These are phyloP conservation scores for Chrysanthemum seticuspe DNA, from an alignment of 129 eudicot genomes.

Conservation along the genomic window DNA sequence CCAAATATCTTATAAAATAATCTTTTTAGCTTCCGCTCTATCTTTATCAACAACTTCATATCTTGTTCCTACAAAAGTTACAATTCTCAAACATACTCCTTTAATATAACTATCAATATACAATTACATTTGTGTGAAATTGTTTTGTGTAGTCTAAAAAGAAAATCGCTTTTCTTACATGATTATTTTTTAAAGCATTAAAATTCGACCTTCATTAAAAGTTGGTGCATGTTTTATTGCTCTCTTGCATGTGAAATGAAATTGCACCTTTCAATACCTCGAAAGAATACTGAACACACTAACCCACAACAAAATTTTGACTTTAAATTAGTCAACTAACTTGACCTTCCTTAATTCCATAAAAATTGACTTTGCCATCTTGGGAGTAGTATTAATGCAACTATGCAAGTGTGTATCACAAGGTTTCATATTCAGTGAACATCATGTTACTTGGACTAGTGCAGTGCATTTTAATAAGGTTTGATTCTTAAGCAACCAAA, in stretches of 20 bases:
- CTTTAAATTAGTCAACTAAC: slow-evolving; percentile 7
- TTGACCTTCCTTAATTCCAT: background rate
- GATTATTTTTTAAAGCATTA: background rate
- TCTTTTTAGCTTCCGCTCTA: too few species aligned
- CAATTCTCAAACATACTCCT: too few species aligned
- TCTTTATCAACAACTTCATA: too few species aligned
- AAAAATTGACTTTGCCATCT: slow-evolving; percentile 5
- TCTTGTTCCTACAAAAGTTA: too few species aligned
- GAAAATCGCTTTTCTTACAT: too few species aligned
- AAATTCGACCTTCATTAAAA: background rate
- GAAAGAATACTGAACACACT: slow-evolving; percentile 15
- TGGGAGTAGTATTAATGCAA: background rate
- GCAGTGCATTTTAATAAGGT: too few species aligned
- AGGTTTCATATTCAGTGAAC: background rate
- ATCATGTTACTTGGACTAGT: background rate
- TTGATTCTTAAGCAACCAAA: too few species aligned
- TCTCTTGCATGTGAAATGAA: background rate
- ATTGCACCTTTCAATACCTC: slow-evolving; percentile 11
- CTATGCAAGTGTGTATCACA: background rate
- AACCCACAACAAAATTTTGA: slow-evolving; percentile 11
- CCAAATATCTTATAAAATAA: too few species aligned
- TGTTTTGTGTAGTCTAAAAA: too few species aligned
- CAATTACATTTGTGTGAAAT: too few species aligned
- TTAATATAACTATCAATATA: too few species aligned
- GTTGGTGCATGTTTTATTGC: background rate